Percentiles rank a stretch among this genome's conserved stretches.
Evolutionary conservation across 768 basidiomycete genomes (phyloP).

Genomic region (Kockovaella imperatae): DNA sequence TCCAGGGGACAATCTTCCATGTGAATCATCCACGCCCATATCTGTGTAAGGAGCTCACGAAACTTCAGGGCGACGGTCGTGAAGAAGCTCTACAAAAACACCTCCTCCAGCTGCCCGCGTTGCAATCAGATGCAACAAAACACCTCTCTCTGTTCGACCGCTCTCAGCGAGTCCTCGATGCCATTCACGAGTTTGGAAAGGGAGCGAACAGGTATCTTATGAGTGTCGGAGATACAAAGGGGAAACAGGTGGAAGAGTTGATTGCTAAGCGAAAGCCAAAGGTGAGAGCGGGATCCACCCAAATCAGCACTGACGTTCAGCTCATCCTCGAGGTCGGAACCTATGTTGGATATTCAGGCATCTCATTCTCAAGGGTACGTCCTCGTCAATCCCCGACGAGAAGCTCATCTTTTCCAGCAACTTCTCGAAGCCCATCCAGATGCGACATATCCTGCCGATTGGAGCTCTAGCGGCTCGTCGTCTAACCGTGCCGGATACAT

Average conservation of each 20-base stretch:
- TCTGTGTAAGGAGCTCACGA: not conserved
- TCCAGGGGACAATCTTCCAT: constrained; percentile 40
- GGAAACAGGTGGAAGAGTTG: constrained; percentile 29
- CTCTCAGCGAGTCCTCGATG: constrained; percentile 37
- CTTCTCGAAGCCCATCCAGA: constrained; percentile 25
- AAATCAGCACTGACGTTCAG: constrained; percentile 5
- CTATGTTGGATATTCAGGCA: constrained; percentile 42
- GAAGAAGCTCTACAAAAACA: constrained; percentile 38
- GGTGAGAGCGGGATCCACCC: constrained; percentile 10
- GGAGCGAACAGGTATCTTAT: constrained; percentile 40
- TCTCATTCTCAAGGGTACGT: constrained; percentile 37
- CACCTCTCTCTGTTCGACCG: constrained; percentile 15
- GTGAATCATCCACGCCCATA: constrained; percentile 4
- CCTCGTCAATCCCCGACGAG: not conserved
- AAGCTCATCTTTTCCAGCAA: constrained; percentile 16
- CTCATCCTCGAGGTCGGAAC: constrained; percentile 38
- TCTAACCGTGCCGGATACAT: constrained; percentile 39
- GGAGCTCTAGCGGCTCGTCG: constrained; percentile 16
- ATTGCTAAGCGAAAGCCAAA: constrained; percentile 36
- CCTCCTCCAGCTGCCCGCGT: constrained; percentile 20
- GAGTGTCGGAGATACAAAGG: constrained; percentile 44
- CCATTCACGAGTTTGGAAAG: constrained; percentile 41
- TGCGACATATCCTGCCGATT: constrained; percentile 28
- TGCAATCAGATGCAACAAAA: constrained; percentile 15
- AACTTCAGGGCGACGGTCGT: constrained; percentile 31